phyloP scores from a whole-genome alignment of 2,329 filamentous ascomycete genomes.

The Xylaria hypoxylon region DNA sequence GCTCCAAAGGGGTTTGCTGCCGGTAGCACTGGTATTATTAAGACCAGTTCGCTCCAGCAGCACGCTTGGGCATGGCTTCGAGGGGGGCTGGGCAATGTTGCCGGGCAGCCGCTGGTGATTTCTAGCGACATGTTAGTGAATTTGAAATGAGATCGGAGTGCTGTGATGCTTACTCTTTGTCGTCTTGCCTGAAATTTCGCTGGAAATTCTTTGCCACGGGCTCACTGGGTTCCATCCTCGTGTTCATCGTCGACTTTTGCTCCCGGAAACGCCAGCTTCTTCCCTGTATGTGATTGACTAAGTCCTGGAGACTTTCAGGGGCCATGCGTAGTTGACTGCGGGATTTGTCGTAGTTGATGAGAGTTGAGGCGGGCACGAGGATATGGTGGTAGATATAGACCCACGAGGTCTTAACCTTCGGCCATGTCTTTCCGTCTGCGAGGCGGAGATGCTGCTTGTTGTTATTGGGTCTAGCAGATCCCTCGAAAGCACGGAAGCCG shows the following conservation, averaged over 20 bases:
- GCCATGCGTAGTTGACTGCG: slow-evolving; percentile 21
- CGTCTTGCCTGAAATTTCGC: neutral
- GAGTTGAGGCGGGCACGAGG: slow-evolving; percentile 43
- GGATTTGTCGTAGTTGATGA: slow-evolving; percentile 35
- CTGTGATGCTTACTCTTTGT: slow-evolving; percentile 3
- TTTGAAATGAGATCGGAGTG: neutral
- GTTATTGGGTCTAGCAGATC: slow-evolving; percentile 41
- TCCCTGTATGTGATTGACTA: slow-evolving; percentile 19
- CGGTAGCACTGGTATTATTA: neutral
- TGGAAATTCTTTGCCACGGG: neutral
- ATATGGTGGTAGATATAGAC: slow-evolving; percentile 24
- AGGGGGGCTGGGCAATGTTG: neutral
- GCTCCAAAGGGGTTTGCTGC: slow-evolving; percentile 1
- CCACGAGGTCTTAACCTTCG: slow-evolving; percentile 42
- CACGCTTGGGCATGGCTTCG: neutral
- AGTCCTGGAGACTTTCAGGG: slow-evolving; percentile 26
- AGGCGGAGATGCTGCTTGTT: slow-evolving; percentile 44
- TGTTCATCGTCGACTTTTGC: neutral
- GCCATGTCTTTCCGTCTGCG: slow-evolving; percentile 39
- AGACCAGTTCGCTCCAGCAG: neutral
- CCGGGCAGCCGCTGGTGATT: neutral
- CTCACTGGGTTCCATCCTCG: neutral
- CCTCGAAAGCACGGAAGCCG: slow-evolving; percentile 51
- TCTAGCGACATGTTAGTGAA: neutral
- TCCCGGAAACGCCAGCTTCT: neutral